Evolutionary conservation across 2,329 filamentous ascomycete genomes (phyloP).

Genomic region (Aspergillus eucalypticola): DNA sequence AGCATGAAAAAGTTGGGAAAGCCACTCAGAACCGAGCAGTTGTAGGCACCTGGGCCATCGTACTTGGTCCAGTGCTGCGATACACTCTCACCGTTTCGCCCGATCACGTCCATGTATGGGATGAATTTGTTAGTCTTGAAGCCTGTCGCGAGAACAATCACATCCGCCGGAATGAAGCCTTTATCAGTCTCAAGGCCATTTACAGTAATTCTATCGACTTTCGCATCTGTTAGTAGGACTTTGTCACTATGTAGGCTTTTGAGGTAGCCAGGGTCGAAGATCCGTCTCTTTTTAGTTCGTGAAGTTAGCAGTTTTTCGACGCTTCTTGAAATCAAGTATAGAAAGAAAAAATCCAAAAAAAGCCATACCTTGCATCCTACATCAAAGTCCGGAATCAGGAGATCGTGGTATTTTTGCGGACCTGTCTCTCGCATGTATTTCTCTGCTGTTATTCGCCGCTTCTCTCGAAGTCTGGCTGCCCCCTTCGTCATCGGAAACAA

Average conservation of each 20-base stretch:
- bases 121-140: slow-evolving; percentile 7
- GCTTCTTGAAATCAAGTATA: too few species aligned
- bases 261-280: too few species aligned
- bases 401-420: too few species aligned
- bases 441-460: slow-evolving; percentile 39
- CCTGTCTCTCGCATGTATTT: slow-evolving; percentile 24
- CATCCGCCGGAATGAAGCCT: slow-evolving; percentile 9
- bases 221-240: too few species aligned
- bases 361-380: too few species aligned
- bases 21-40: background rate
- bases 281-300: too few species aligned
- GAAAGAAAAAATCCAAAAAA: too few species aligned
- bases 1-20: slow-evolving; percentile 10
- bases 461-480: slow-evolving; percentile 41
- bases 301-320: too few species aligned
- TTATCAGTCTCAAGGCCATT: too few species aligned
- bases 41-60: slow-evolving; percentile 10
- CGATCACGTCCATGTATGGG: background rate
- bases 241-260: too few species aligned
- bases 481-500: slow-evolving; percentile 47
- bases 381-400: too few species aligned
- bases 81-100: slow-evolving; percentile 1
- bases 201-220: too few species aligned
- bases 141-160: slow-evolving; percentile 11
- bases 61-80: slow-evolving; percentile 27